Percentiles rank a stretch among this genome's conserved stretches.
phyloP scores from a whole-genome alignment of 305 asterid genomes.

The Fraxinus greggii region DNA sequence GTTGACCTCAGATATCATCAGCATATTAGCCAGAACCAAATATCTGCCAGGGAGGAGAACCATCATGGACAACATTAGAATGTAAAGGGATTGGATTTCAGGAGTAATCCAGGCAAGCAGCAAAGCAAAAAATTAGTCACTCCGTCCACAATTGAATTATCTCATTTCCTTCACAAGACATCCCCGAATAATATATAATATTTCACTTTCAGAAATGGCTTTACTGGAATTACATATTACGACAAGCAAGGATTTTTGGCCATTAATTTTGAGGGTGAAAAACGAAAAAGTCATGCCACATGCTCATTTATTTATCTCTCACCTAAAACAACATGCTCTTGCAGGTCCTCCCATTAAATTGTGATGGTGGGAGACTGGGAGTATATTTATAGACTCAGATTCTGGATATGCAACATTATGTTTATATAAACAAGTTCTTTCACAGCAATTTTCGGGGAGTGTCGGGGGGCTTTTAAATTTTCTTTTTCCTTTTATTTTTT shows the following conservation, averaged over 20 bases:
- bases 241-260: not conserved
- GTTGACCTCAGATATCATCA: constrained; percentile 94
- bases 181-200: not conserved
- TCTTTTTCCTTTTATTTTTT: not conserved
- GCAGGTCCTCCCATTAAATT: not conserved
- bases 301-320: not conserved
- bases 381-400: not conserved
- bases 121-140: not conserved
- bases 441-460: not conserved
- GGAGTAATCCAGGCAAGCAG: constrained; percentile 2
- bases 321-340: not conserved
- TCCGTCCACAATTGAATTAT: not conserved
- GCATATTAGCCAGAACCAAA: constrained; percentile 94
- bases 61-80: not conserved
- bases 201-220: not conserved
- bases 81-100: not conserved
- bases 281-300: not conserved
- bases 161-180: not conserved
- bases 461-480: not conserved
- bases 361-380: not conserved
- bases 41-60: constrained; percentile 50
- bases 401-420: not conserved
- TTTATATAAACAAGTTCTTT: not conserved
- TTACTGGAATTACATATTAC: not conserved
- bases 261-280: not conserved